Evolutionary conservation across 805 yeast species (phyloP), one percentile per base, ranked within the genome.

Genomic region (Wickerhamiella slavikovae): DNA sequence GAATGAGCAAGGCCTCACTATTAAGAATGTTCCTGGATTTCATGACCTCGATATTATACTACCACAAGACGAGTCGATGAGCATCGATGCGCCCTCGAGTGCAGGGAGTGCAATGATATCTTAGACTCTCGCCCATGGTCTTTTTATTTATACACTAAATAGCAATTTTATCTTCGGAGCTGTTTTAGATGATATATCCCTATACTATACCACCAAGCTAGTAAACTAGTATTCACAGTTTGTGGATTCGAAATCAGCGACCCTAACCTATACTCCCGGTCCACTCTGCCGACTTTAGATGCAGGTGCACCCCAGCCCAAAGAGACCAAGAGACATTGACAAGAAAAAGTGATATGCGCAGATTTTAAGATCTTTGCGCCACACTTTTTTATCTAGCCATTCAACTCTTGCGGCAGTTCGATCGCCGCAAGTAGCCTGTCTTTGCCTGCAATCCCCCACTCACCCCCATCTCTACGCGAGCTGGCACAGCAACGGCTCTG

Each of bases 1-100:
- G 10, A 80, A 82, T 45, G 94, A 80, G 47, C 71, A 76, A 43
- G 85, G 83, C 1, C 55, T 80, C 18, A 45, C 55, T 5, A 61
- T 80, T 5, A 54, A 58, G 12, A 64, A 66, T 35, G 63, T 55
- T 7, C 64, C 55, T 5, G 46, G 49, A 15, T 54, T 46, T 21
- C 40, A 36, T 18, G 59, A 57, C 27, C 34, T 48, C 3, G 25
- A 13, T 15, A 26, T 32, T 23, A 13, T 10, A 4, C 24, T 5
- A 22, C 24, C 14, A 9, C n/a, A 7, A 19, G 22, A 19, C 22
- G 22, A 19, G 22, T 8, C 22, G 11, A 19, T 19, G 22, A 11
- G 11, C 22, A 11, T 19, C 10, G 22, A 19, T 11, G 11, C 22
- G n/a, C n/a, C n/a, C n/a, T n/a, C n/a, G 8, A 11, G 22, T 11